A percentile compares a stretch with the other conserved stretches of the same genome.
Evolutionary conservation across 116 monocot genomes (phyloP).

Genomic region (Zostera marina): DNA sequence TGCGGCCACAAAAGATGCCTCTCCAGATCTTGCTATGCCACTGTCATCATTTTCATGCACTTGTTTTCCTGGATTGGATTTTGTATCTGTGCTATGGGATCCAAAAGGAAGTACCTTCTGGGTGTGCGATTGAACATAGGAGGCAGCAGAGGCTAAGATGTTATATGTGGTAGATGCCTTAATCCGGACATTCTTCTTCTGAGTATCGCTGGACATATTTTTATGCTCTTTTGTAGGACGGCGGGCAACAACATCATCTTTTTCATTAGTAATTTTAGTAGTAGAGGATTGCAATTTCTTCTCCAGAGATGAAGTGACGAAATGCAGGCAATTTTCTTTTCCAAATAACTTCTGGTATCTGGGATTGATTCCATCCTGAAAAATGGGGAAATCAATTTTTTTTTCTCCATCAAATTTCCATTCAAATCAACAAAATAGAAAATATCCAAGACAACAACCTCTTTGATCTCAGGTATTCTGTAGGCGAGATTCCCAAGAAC

Average conservation of each 20-base stretch:
- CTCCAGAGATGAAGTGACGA: constrained; percentile 71
- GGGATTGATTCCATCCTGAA: constrained; percentile 41
- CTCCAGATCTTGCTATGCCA: constrained; percentile 10
- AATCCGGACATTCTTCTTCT: constrained; percentile 10
- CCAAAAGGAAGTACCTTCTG: constrained; percentile 23
- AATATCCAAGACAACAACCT: constrained; percentile 2
- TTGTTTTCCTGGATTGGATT: background rate
- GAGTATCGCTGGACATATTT: background rate
- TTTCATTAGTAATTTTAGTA: constrained; percentile 2
- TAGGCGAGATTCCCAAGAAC: constrained; percentile 64
- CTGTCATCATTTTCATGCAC: background rate
- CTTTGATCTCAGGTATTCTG: constrained; percentile 55
- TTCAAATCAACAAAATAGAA: background rate
- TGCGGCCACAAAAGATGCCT: constrained; percentile 54
- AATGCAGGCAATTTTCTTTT: constrained; percentile 19
- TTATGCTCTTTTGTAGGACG: no score
- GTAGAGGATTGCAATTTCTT: constrained; percentile 23
- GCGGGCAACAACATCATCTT: background rate
- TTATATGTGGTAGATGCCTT: constrained; percentile 28
- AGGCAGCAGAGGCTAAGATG: constrained; percentile 62
- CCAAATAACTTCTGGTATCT: constrained; percentile 5
- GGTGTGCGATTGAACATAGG: constrained; percentile 42
- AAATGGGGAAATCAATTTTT: background rate
- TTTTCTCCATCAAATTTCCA: background rate
- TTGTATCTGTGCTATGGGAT: constrained; percentile 4